Evolutionary conservation across 208 protist genomes (phyloP).

Genomic region (Acanthamoeba rhysodes): DNA sequence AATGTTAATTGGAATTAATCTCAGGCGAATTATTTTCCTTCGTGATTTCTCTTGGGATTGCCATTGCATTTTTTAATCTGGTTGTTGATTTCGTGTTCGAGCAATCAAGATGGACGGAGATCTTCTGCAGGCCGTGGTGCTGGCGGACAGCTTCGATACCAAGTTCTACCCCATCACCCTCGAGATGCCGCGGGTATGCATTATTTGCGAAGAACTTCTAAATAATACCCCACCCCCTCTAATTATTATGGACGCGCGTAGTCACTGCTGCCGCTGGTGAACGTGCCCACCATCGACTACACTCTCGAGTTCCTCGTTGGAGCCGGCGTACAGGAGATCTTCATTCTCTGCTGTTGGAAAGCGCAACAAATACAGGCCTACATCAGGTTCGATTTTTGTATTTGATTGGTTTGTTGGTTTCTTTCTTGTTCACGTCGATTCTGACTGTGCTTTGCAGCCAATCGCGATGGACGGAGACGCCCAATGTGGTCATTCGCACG

Average conservation of each 20-base stretch:
- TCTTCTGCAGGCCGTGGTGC: slow-evolving; percentile 87
- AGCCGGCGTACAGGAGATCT: slow-evolving; percentile 88
- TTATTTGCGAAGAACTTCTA: neutral
- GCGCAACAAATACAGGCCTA: slow-evolving; percentile 85
- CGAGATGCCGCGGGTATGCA: slow-evolving; percentile 85
- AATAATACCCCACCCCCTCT: neutral
- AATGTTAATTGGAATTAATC: neutral
- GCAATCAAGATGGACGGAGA: slow-evolving; percentile 56
- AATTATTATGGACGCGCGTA: neutral
- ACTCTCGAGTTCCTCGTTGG: slow-evolving; percentile 90
- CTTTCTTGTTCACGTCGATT: neutral
- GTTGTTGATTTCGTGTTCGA: neutral
- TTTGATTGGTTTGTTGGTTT: neutral
- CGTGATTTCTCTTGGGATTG: neutral
- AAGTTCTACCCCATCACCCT: slow-evolving; percentile 88
- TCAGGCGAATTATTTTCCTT: neutral
- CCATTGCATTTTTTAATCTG: neutral
- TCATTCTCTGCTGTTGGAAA: slow-evolving; percentile 86
- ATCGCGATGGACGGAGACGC: slow-evolving; percentile 72
- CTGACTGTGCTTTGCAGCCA: neutral
- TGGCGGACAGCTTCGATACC: slow-evolving; percentile 89
- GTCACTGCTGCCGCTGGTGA: slow-evolving; percentile 89
- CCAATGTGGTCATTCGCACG: slow-evolving; percentile 55
- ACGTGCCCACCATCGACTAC: slow-evolving; percentile 91
- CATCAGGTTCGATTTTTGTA: slow-evolving; percentile 67